Evolutionary conservation across 2,329 filamentous ascomycete genomes (phyloP).

Genomic region (Neopestalotiopsis rosae): DNA sequence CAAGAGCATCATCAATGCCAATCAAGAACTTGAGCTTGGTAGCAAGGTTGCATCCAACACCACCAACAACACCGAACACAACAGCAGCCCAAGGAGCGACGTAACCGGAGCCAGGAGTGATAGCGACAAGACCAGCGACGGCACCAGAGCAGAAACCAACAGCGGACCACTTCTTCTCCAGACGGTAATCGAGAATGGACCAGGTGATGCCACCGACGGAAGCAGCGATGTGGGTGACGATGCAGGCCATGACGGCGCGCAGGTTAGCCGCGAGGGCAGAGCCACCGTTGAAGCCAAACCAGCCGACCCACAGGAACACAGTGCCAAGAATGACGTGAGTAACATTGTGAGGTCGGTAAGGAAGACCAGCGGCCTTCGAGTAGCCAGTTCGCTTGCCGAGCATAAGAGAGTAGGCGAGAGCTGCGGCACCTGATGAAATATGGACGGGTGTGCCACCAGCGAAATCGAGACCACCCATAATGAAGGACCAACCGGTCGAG

Average conservation of each 20-base stretch:
- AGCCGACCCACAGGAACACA: conserved; percentile 86
- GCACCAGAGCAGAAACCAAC: conserved; percentile 92
- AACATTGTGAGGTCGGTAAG: conserved; percentile 75
- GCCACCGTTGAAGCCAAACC: conserved; percentile 96
- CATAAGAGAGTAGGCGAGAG: conserved; percentile 76
- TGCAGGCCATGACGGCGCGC: conserved; percentile 86
- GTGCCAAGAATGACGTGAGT: conserved; percentile 77
- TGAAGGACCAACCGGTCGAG: conserved; percentile 72
- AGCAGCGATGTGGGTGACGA: conserved; percentile 87
- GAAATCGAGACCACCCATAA: conserved; percentile 74
- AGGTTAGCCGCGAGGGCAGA: conserved; percentile 81
- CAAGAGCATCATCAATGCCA: conserved; percentile 84
- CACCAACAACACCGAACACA: conserved; percentile 64
- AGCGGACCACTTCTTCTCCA: conserved; percentile 94
- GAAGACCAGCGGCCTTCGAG: conserved; percentile 63
- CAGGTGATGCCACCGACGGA: conserved; percentile 82
- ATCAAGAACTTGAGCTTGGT: conserved; percentile 82
- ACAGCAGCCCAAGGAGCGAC: conserved; percentile 70
- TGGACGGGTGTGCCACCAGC: conserved; percentile 79
- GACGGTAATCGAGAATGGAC: conserved; percentile 85
- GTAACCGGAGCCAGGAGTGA: conserved; percentile 83
- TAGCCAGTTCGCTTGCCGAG: conserved; percentile 72
- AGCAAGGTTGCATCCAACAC: conserved; percentile 78
- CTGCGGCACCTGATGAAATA: conserved; percentile 73
- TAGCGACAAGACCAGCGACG: conserved; percentile 86